Base-by-base conservation (phyloP, 768 basidiomycete genomes). In the Suillus tomentosus region DNA sequence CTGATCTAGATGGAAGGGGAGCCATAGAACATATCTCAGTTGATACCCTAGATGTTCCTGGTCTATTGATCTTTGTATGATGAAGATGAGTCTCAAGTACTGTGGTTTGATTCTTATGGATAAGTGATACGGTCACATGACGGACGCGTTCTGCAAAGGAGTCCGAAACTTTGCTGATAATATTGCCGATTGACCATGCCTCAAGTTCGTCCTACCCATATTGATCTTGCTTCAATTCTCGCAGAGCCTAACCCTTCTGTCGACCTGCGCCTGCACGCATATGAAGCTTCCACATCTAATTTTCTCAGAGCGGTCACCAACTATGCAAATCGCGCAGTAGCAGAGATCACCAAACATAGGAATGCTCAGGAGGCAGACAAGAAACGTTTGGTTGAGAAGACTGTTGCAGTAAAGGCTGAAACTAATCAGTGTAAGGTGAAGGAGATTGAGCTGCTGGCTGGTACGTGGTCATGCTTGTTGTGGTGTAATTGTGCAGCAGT, bases 391-490 rank as follows among this genome's bases (percentile, higher is more conserved):
- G 64, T 77, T 9, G 94, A 94, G 57, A 86, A 85, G 72, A 84
- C 78, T 10, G 82, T 86, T 51, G 80, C 84, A 9, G 80, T 87
- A 0, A 90, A 95, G 72, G 70, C 79, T 0, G 89, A 94, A 74
- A 94, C 85, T 2, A 87, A 85, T 61, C 80, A 87, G 51, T 94
- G 91, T 77, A 91, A 94, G 68, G 72, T 91, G 60, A 84, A 81
- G 69, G 94, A 95, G 76, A 88, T 93, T 37, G 88, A 92, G 60
- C 82, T 96, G 62, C 82, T 93, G 3, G 84, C 85, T 62, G 85
- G 94, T 94, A 73, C n/a, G 85, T 78, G 27, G 4, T 53, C 24
- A 40, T 62, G 22, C 27, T 34, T 68, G 5, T 47, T 31, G 13
- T 10, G n/a, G 42, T 9, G 5, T 19, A 19, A 11, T 55, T 42